Conservation (phyloP, 2,329 filamentous ascomycete genomes). For the Pseudogymnoascus sp. region DNA sequence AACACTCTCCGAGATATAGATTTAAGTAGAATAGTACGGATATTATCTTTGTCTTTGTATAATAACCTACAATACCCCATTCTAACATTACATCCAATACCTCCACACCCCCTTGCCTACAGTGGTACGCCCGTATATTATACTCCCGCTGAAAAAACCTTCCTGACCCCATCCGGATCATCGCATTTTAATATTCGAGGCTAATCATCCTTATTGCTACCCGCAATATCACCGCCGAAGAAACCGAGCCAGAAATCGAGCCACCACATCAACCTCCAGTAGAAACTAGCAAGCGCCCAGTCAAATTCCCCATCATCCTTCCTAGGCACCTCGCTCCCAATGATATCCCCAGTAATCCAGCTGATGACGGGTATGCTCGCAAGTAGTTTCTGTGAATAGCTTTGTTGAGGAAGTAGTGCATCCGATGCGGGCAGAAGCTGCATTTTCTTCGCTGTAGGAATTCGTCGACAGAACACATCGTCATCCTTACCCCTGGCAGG, state of each 20-base stretch:
- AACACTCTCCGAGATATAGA: background rate
- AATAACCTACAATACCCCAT: background rate
- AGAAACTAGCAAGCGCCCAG: slow-evolving; percentile 57
- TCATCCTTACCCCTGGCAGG: slow-evolving; percentile 26
- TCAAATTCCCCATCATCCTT: slow-evolving; percentile 72
- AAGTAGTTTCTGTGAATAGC: slow-evolving; percentile 54
- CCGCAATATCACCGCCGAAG: slow-evolving; percentile 51
- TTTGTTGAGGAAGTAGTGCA: slow-evolving; percentile 62
- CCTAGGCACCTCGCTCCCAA: slow-evolving; percentile 66
- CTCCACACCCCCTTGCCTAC: background rate
- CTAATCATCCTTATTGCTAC: slow-evolving; percentile 51
- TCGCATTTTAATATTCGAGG: background rate
- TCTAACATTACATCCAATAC: background rate
- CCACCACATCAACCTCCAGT: slow-evolving; percentile 60
- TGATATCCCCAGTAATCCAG: slow-evolving; percentile 65
- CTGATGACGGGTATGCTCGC: slow-evolving; percentile 60
- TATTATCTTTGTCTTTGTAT: background rate
- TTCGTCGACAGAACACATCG: slow-evolving; percentile 48
- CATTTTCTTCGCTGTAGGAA: slow-evolving; percentile 58
- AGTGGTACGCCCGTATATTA: background rate
- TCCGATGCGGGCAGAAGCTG: slow-evolving; percentile 61
- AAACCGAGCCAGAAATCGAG: slow-evolving; percentile 50
- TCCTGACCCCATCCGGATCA: background rate
- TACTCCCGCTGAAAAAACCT: slow-evolving; percentile 5
- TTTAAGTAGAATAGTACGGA: background rate